These are phyloP conservation scores for Parastagonospora avenae DNA, from an alignment of 2,329 filamentous ascomycete genomes.

Conservation along the genomic window DNA sequence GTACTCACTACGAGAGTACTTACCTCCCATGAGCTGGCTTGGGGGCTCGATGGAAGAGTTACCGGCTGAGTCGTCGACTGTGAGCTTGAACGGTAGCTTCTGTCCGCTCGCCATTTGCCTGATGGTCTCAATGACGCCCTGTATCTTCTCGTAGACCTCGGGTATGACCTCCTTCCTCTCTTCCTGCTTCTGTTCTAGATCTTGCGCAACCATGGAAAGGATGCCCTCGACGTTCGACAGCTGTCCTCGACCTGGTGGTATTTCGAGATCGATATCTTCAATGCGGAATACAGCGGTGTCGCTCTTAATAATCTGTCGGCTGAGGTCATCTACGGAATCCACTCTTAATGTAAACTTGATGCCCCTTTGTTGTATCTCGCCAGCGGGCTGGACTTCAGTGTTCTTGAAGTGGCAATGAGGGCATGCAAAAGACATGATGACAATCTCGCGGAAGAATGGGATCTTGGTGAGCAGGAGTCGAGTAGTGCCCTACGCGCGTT, in stretches of 20 bases:
- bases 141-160: conserved; percentile 78
- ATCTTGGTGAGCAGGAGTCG: conserved; percentile 88
- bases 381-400: conserved; percentile 91
- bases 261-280: conserved; percentile 90
- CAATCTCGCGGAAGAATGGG: conserved; percentile 95
- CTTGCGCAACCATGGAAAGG: conserved; percentile 75
- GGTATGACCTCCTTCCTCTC: conserved; percentile 77
- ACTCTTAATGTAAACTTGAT: conserved; percentile 82
- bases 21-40: conserved; percentile 74
- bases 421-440: conserved; percentile 96
- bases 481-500: conserved; percentile 72
- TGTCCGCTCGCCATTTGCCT: conserved; percentile 78
- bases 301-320: conserved; percentile 88
- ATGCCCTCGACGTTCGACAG: conserved; percentile 94
- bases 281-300: conserved; percentile 86
- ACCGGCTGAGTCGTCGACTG: conserved; percentile 87
- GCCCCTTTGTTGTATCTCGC: conserved; percentile 88
- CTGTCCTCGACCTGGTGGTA: conserved; percentile 87
- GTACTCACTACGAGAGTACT: conserved; percentile 88
- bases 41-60: conserved; percentile 97
- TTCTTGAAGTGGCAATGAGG: conserved; percentile 87
- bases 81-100: conserved; percentile 84
- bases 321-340: conserved; percentile 73
- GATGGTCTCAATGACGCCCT: conserved; percentile 74
- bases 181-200: conserved; percentile 82